Evolutionary conservation across 208 protist genomes (phyloP).

Genomic region (Trypanosoma melophagium): DNA sequence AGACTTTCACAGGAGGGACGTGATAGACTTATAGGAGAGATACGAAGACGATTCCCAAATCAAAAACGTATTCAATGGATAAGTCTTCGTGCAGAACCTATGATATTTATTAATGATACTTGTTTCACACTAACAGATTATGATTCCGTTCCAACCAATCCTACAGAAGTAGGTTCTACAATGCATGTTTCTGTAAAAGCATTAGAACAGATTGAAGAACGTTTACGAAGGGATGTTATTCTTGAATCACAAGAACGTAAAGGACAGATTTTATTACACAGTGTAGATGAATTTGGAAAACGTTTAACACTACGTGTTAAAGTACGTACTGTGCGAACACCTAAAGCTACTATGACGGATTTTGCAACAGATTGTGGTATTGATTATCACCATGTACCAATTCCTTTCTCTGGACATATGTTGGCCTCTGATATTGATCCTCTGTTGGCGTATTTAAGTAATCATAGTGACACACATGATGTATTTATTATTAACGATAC

Average conservation of each 20-base stretch:
- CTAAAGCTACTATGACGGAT: constrained; percentile 68
- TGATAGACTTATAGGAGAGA: constrained; percentile 44
- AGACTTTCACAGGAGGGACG: constrained; percentile 44
- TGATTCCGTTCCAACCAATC: constrained; percentile 32
- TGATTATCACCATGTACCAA: constrained; percentile 73
- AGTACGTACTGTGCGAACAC: constrained; percentile 62
- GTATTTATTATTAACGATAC: constrained; percentile 83
- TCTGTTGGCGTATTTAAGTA: constrained; percentile 65
- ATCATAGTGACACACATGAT: constrained; percentile 38
- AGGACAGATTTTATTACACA: constrained; percentile 72
- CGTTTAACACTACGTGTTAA: constrained; percentile 54
- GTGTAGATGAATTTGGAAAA: constrained; percentile 39
- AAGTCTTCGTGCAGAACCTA: constrained; percentile 83
- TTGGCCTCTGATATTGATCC: constrained; percentile 80
- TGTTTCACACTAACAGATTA: constrained; percentile 81
- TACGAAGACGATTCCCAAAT: constrained; percentile 57
- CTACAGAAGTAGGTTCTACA: constrained; percentile 46
- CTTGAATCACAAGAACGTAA: constrained; percentile 77
- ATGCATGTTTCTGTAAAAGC: constrained; percentile 83
- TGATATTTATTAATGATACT: constrained; percentile 82
- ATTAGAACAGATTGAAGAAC: constrained; percentile 89
- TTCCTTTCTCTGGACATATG: constrained; percentile 81
- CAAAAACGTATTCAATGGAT: constrained; percentile 69
- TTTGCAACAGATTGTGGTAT: constrained; percentile 59
- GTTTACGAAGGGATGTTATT: constrained; percentile 75